phyloP scores from a whole-genome alignment of 208 protist species.

The Leishmania mexicana region DNA sequence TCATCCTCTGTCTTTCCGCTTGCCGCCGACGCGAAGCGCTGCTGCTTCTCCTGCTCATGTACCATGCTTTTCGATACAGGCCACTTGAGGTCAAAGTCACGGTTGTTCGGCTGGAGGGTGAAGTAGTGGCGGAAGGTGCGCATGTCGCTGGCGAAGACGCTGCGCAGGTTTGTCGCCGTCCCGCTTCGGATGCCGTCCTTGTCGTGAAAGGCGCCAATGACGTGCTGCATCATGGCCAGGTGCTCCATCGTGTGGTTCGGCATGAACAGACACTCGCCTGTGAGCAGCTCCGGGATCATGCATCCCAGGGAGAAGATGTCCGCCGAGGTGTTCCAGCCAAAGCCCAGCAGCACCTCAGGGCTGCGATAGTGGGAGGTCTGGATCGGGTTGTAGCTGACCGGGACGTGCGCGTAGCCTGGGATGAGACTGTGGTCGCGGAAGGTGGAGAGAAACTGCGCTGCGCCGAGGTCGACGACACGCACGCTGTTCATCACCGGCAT shows the following conservation, averaged over 20 bases:
- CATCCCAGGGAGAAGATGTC: conserved; percentile 86
- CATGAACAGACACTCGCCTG: conserved; percentile 78
- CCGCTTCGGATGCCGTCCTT: conserved; percentile 26
- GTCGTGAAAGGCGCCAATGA: conserved; percentile 63
- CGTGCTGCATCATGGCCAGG: conserved; percentile 75
- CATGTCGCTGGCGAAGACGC: conserved; percentile 53
- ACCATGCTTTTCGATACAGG: conserved; percentile 43
- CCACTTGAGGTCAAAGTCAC: conserved; percentile 53
- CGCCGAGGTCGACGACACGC: conserved; percentile 79
- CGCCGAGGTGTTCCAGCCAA: conserved; percentile 66
- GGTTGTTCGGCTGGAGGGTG: conserved; percentile 37
- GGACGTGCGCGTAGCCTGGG: conserved; percentile 39
- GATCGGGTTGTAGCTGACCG: conserved; percentile 70
- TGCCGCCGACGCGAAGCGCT: conserved; percentile 20
- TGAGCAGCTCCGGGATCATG: conserved; percentile 83
- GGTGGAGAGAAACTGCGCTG: conserved; percentile 53
- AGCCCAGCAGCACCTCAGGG: conserved; percentile 75
- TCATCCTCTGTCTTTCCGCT: conserved; percentile 33
- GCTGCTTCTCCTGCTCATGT: conserved; percentile 30
- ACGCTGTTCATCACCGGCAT: conserved; percentile 68
- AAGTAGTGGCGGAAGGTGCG: conserved; percentile 66
- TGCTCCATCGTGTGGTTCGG: conserved; percentile 78
- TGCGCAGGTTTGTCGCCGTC: conserved; percentile 25
- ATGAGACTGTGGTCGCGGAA: conserved; percentile 45
- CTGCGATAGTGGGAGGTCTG: conserved; percentile 85